A percentile compares a stretch with the other conserved stretches of the same genome.
phyloP scores from a whole-genome alignment of 2,329 filamentous ascomycete species.

The Stagonosporopsis chrysanthemi region DNA sequence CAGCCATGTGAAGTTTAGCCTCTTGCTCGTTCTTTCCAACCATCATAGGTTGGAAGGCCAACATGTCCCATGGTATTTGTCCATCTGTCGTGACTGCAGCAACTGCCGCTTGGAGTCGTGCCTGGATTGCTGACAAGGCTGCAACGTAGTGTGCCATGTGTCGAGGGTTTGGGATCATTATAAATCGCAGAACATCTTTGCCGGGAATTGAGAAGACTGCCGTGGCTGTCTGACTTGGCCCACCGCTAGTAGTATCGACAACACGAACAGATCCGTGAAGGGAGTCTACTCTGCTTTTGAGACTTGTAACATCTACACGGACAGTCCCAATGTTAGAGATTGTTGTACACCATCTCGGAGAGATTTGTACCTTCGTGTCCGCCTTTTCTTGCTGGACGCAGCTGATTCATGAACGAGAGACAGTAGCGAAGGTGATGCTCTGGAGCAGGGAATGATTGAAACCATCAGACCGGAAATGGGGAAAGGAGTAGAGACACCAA shows the following conservation, averaged over 20 bases:
- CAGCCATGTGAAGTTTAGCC: neutral
- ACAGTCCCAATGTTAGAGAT: no score
- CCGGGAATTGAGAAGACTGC: neutral
- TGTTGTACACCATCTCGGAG: no score
- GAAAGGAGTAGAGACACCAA: no score
- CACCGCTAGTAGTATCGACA: neutral
- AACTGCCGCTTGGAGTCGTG: neutral
- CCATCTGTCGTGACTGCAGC: neutral
- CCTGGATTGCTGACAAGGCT: neutral
- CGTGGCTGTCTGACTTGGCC: neutral
- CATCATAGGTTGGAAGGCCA: neutral
- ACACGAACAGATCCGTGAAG: neutral
- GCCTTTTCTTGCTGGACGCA: neutral
- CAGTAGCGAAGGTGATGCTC: neutral
- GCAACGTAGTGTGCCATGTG: neutral
- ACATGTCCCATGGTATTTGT: neutral
- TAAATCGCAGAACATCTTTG: neutral
- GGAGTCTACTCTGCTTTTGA: neutral
- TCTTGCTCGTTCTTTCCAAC: neutral
- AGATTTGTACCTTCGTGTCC: no score
- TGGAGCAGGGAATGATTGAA: neutral
- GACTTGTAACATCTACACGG: neutral
- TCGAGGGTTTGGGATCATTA: neutral
- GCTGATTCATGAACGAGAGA: neutral
- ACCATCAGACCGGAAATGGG: neutral